These are phyloP conservation scores for Periconia digitata DNA, from an alignment of 2,329 filamentous ascomycete species.

Conservation along the genomic window DNA sequence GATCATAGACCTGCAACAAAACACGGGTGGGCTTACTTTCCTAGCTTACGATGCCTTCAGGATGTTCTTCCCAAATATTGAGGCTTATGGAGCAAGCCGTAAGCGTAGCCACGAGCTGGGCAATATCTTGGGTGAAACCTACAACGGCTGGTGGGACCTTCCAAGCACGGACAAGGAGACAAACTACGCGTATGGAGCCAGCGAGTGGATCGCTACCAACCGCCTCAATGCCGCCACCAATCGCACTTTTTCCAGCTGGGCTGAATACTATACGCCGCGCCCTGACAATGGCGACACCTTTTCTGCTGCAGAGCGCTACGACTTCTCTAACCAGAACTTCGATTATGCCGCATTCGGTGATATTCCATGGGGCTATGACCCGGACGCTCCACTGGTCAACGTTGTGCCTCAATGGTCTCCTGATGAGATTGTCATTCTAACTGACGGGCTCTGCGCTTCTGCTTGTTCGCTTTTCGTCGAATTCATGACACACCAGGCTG, in stretches of 20 bases:
- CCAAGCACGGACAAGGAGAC: conserved; percentile 4
- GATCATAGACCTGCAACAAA: conserved; percentile 62
- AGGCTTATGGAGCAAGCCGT: conserved; percentile 46
- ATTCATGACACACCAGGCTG: conserved; percentile 49
- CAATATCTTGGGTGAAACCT: conserved; percentile 10
- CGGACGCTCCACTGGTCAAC: conserved; percentile 4
- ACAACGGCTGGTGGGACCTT: conserved; percentile 4
- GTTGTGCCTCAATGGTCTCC: conserved; percentile 5
- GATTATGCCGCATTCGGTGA: conserved; percentile 13
- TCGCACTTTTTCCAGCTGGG: conserved; percentile 42
- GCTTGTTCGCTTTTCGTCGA: conserved; percentile 58
- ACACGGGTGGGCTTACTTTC: conserved; percentile 53
- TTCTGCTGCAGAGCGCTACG: conserved; percentile 10
- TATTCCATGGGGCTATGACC: no score
- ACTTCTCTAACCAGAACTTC: conserved; percentile 8
- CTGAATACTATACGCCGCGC: conserved; percentile 38
- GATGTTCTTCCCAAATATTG: conserved; percentile 49
- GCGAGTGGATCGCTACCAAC: conserved; percentile 16
- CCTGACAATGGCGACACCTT: conserved; percentile 17
- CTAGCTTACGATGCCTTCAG: conserved; percentile 44
- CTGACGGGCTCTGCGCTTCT: conserved; percentile 59
- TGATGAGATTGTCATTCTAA: conserved; percentile 43
- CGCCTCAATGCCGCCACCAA: conserved; percentile 15
- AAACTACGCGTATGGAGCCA: conserved; percentile 1
- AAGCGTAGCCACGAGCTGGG: conserved; percentile 44